Evolutionary conservation across 2,329 filamentous ascomycete species (phyloP), one percentile per base, ranked within the genome.

Genomic region (Colletotrichum sp.): DNA sequence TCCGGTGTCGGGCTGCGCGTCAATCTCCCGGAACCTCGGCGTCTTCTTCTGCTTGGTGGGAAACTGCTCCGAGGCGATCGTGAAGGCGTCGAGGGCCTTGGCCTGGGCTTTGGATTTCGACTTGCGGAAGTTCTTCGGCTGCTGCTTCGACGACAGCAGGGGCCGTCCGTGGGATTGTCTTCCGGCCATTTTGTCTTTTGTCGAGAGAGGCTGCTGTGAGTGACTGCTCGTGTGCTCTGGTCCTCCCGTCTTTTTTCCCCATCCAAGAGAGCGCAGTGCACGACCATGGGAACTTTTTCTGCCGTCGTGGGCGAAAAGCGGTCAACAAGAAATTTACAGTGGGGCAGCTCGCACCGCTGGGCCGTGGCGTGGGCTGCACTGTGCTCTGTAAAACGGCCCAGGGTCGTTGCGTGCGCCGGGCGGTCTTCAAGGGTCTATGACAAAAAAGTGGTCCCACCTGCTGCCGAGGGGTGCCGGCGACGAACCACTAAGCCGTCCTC

Each of bases 141-240:
- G 82, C 60, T 83, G 80, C 52, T 77, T 78, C 76, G 80, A 81
- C 13, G 86, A 82, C 77, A 89, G 81, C 27, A 92, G 82, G 25
- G 90, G 83, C 78, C 90, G 84, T 39, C 91, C 91, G 81, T 92
- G 90, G 61, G 90, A 85, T 85, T 92, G 90, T 78, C 90, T 87
- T 81, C 91, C 90, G 25, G 89, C 87, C 90, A 92, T 92, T 52
- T 71, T 84, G 76, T 30, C 25, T 25, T 56, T 43, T n/a, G 25
- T 61, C 55, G 43, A 13, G 28, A 15, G 36, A n/a, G 10, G 28
- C n/a, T 27, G 28, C 7, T 18, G 36, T 25, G 27, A 18, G 62
- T 66, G 43, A 8, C n/a, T 48, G 27, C 16, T 52, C 52, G 62
- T 56, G 27, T 25, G 56, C 32, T 70, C 18, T 52, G 36, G 36